Evolutionary conservation across 352 stramenopile genomes (phyloP).

Genomic region (Globisporangium alternatum): DNA sequence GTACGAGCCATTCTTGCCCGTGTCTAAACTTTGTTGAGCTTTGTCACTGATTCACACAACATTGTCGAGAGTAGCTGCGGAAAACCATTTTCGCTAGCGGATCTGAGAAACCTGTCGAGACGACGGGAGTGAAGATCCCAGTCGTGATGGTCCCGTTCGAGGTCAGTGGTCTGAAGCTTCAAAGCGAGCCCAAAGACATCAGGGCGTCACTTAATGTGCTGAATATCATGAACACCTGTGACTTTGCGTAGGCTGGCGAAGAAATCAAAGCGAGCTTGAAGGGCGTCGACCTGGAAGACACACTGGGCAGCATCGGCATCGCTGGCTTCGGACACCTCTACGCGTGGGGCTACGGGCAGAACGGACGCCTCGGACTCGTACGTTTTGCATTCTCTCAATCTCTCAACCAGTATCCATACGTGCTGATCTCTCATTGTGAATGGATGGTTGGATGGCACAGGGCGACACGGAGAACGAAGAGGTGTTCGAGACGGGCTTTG

Average conservation of each 20-base stretch:
- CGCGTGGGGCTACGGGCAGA: slow-evolving; percentile 64
- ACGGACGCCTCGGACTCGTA: slow-evolving; percentile 63
- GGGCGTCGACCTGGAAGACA: slow-evolving; percentile 46
- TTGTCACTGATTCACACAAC: background rate
- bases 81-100: slow-evolving; percentile 40
- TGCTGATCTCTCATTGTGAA: background rate
- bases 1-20: slow-evolving; percentile 21
- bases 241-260: slow-evolving; percentile 25
- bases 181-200: background rate
- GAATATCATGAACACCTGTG: background rate
- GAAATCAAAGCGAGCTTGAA: slow-evolving; percentile 43
- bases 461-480: slow-evolving; percentile 67
- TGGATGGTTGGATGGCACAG: slow-evolving; percentile 17
- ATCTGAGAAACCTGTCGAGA: slow-evolving; percentile 34
- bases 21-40: background rate
- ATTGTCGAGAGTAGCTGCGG: slow-evolving; percentile 28
- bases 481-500: slow-evolving; percentile 65
- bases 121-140: slow-evolving; percentile 57
- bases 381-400: background rate
- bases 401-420: background rate
- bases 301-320: slow-evolving; percentile 40
- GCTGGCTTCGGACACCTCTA: slow-evolving; percentile 48
- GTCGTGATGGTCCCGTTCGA: slow-evolving; percentile 58
- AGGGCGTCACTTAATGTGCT: background rate
- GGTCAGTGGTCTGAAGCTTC: slow-evolving; percentile 14